Conservation (phyloP, 306 rosid species). For the Vigna angularis region DNA sequence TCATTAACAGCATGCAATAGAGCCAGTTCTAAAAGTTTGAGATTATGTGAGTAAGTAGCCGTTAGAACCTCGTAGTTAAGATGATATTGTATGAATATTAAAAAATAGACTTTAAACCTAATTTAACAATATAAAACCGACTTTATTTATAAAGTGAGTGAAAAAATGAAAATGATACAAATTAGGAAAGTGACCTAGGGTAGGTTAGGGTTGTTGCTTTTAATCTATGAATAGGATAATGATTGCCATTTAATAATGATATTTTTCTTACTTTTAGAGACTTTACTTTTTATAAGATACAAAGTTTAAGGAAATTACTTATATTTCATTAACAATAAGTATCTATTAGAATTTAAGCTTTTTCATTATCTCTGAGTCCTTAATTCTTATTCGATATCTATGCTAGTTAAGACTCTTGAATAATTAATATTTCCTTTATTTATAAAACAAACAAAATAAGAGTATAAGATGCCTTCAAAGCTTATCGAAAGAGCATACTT, state of each 20-base stretch:
- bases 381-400: neutral
- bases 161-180: too few species aligned
- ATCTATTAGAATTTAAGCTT: neutral
- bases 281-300: neutral
- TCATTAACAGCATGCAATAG: neutral
- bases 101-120: too few species aligned
- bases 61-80: conserved; percentile 8
- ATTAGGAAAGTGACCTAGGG: too few species aligned
- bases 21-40: neutral
- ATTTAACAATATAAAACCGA: too few species aligned
- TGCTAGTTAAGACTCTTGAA: neutral
- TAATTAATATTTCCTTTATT: neutral
- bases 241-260: too few species aligned
- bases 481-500: neutral
- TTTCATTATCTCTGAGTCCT: neutral
- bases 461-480: neutral
- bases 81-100: too few species aligned
- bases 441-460: neutral
- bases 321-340: neutral
- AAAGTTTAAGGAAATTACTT: neutral
- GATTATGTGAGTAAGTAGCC: neutral
- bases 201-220: too few species aligned
- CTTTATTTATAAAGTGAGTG: too few species aligned
- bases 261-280: neutral
- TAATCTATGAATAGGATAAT: too few species aligned